phyloP scores from a whole-genome alignment of 352 stramenopile species.

The Peronospora tabacina region DNA sequence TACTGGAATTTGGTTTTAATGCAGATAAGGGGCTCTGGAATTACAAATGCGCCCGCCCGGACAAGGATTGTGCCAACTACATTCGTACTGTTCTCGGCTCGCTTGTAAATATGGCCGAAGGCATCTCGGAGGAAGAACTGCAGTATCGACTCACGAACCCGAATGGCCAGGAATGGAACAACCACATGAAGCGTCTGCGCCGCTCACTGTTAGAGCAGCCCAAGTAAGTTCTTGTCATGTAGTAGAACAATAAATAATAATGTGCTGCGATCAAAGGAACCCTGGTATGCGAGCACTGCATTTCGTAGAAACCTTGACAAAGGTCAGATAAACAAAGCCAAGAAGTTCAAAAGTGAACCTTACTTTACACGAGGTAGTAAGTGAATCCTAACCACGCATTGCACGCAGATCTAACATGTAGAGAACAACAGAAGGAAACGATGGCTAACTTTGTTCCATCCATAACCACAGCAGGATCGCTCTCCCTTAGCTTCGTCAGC shows the following conservation, averaged over 20 bases:
- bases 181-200: conserved; percentile 76
- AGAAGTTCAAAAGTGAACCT: conserved; percentile 19
- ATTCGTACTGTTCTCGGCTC: conserved; percentile 86
- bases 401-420: neutral
- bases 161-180: conserved; percentile 71
- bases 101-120: conserved; percentile 87
- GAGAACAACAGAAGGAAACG: conserved; percentile 12
- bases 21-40: conserved; percentile 85
- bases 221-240: conserved; percentile 18
- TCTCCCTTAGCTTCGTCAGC: conserved; percentile 3
- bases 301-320: neutral
- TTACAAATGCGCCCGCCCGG: conserved; percentile 81
- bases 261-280: neutral
- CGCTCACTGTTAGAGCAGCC: conserved; percentile 55
- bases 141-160: conserved; percentile 78
- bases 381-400: neutral
- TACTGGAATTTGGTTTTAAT: conserved; percentile 86
- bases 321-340: conserved; percentile 11
- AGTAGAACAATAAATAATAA: conserved; percentile 1
- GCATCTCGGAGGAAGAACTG: conserved; percentile 86
- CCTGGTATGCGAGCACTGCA: neutral
- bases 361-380: conserved; percentile 27
- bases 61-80: conserved; percentile 88
- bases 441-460: neutral
- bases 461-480: conserved; percentile 2